phyloP scores from a whole-genome alignment of 192 early-diverging fungal genomes.

The Entrophospora sp. region DNA sequence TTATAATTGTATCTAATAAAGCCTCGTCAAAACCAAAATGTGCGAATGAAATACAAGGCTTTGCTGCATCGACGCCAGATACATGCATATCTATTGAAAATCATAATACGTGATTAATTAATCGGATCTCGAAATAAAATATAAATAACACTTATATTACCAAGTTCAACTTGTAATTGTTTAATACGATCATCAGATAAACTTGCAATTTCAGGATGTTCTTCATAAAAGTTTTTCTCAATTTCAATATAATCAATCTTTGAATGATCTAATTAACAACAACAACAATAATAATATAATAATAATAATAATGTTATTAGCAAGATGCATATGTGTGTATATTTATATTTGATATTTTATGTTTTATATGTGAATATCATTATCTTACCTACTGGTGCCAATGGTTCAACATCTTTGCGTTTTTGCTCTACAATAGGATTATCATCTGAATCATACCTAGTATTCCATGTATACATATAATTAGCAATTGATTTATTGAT shows the following conservation, averaged over 20 bases:
- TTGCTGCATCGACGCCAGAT: slow-evolving; percentile 49
- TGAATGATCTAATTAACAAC: slow-evolving; percentile 47
- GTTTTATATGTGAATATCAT: no score
- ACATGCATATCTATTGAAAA: slow-evolving; percentile 50
- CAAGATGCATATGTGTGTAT: no score
- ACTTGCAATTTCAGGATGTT: slow-evolving; percentile 64
- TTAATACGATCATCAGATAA: slow-evolving; percentile 45
- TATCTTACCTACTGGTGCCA: slow-evolving; percentile 27
- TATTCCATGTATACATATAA: no score
- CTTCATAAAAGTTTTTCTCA: slow-evolving; percentile 72
- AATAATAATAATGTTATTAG: background rate
- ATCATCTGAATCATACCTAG: slow-evolving; percentile 24
- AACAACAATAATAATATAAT: background rate
- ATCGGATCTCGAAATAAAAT: background rate
- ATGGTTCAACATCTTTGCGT: slow-evolving; percentile 57
- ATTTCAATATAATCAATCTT: slow-evolving; percentile 57
- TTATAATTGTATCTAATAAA: slow-evolving; percentile 50
- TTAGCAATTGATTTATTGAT: no score
- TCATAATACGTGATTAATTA: background rate
- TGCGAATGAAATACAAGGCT: slow-evolving; percentile 75
- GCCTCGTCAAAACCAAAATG: slow-evolving; percentile 76
- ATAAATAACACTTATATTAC: slow-evolving; percentile 6
- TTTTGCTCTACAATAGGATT: slow-evolving; percentile 26
- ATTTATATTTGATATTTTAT: background rate
- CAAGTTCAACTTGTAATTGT: slow-evolving; percentile 45